A percentile compares a stretch with the other conserved stretches of the same genome.
phyloP scores from a whole-genome alignment of 371 early-diverging fungal genomes.

The Mortierella sp. region DNA sequence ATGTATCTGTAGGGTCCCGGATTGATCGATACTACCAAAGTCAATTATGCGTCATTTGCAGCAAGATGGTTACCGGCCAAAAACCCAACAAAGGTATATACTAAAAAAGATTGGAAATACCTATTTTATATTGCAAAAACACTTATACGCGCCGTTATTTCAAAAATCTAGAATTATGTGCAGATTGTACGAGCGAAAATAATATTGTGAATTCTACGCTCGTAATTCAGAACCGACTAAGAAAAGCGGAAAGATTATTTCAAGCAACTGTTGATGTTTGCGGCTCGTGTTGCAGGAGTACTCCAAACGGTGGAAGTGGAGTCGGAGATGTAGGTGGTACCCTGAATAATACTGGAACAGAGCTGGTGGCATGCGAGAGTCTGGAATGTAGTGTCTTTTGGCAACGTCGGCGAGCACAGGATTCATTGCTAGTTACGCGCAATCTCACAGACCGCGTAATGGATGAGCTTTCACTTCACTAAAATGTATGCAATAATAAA shows the following conservation, averaged over 20 bases:
- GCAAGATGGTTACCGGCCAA: constrained; percentile 27
- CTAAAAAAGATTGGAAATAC: background rate
- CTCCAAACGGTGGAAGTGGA: constrained; percentile 15
- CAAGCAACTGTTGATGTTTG: constrained; percentile 42
- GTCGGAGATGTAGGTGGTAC: constrained; percentile 4
- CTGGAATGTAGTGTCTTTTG: constrained; percentile 51
- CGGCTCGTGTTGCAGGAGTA: constrained; percentile 43
- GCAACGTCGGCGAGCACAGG: constrained; percentile 46
- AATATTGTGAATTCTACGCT: constrained; percentile 20
- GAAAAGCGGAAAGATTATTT: constrained; percentile 38
- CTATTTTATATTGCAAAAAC: background rate
- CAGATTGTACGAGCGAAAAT: constrained; percentile 31
- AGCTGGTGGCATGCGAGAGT: constrained; percentile 49
- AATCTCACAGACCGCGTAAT: constrained; percentile 19
- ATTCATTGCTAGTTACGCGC: constrained; percentile 11
- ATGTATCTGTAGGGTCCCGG: constrained; percentile 37
- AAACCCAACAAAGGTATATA: constrained; percentile 23
- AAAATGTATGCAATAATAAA: too few relatives aligned
- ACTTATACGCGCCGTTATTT: background rate
- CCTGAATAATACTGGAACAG: constrained; percentile 22
- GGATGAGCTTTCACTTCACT: constrained; percentile 11
- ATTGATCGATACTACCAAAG: constrained; percentile 56
- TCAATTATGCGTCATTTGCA: constrained; percentile 35
- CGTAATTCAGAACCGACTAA: constrained; percentile 28
- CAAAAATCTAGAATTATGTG: constrained; percentile 24